Conservation (phyloP, 345 rosid species). For the Eutrema yunnanense region DNA sequence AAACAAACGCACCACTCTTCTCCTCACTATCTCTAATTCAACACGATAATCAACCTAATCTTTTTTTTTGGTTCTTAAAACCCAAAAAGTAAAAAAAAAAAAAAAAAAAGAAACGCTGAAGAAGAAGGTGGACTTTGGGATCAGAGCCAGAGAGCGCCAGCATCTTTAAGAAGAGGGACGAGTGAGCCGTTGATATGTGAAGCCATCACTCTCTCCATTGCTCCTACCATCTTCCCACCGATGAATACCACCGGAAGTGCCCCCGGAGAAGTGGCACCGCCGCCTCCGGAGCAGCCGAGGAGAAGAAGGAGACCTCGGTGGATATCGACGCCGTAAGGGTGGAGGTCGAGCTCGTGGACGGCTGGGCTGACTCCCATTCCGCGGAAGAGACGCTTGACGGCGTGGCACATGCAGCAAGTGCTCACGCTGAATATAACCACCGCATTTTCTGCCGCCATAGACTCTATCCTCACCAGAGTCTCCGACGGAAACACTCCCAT, state of each 20-base stretch:
- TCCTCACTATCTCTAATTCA: slow-evolving; percentile 18
- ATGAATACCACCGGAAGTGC: slow-evolving; percentile 63
- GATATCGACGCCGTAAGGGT: slow-evolving; percentile 32
- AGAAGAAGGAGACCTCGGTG: slow-evolving; percentile 33
- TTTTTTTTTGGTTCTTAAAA: neutral
- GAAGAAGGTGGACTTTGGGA: neutral
- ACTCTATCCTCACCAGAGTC: slow-evolving; percentile 20
- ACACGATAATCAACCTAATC: slow-evolving; percentile 13
- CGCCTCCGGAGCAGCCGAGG: slow-evolving; percentile 40
- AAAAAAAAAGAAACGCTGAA: neutral
- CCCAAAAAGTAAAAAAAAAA: neutral
- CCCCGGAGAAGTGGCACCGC: slow-evolving; percentile 25
- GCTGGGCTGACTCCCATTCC: slow-evolving; percentile 87
- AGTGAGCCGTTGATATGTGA: slow-evolving; percentile 84
- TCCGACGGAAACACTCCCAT: slow-evolving; percentile 26
- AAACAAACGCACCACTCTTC: slow-evolving; percentile 28
- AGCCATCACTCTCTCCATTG: slow-evolving; percentile 86
- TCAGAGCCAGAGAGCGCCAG: slow-evolving; percentile 99
- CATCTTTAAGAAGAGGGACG: slow-evolving; percentile 84
- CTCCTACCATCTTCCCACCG: slow-evolving; percentile 86
- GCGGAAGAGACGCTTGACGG: slow-evolving; percentile 81
- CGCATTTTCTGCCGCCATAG: slow-evolving; percentile 56
- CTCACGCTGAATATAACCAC: slow-evolving; percentile 81
- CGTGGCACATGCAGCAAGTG: slow-evolving; percentile 96
- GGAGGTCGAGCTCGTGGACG: slow-evolving; percentile 70